These are phyloP conservation scores for Tetradesmus lagerheimii DNA, from an alignment of 139 green algal genomes.

Conservation along the genomic window DNA sequence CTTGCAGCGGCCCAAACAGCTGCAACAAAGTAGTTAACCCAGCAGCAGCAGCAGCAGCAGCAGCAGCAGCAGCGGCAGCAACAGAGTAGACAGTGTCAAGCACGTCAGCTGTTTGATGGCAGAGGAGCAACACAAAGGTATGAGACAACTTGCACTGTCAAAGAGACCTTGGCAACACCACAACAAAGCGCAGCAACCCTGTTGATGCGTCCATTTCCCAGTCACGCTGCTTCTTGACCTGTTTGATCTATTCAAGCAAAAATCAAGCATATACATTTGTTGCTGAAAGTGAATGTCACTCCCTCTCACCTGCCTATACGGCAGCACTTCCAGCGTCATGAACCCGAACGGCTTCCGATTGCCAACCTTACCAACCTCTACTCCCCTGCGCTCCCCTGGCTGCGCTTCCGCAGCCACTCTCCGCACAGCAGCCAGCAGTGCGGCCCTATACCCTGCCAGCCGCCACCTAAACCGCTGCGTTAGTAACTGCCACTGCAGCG, in stretches of 20 bases:
- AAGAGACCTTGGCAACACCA: too few species aligned
- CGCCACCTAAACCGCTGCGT: not conserved
- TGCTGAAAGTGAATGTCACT: too few species aligned
- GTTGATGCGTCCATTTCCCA: too few species aligned
- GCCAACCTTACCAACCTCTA: not conserved
- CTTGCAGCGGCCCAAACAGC: not conserved
- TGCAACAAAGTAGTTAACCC: not conserved
- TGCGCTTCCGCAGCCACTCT: not conserved
- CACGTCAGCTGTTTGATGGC: too few species aligned
- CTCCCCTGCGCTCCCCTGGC: not conserved
- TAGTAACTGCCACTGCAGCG: not conserved
- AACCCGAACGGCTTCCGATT: not conserved
- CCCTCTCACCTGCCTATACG: not conserved
- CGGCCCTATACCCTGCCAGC: not conserved
- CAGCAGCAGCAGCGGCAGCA: not conserved
- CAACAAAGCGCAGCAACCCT: too few species aligned
- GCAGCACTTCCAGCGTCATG: not conserved
- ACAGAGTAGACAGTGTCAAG: too few species aligned
- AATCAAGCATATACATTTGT: too few species aligned
- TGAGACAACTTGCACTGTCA: too few species aligned
- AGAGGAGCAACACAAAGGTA: too few species aligned
- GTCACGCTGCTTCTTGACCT: too few species aligned
- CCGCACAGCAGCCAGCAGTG: not conserved
- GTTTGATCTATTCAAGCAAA: too few species aligned
- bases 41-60: not conserved